These are phyloP conservation scores for Colletotrichum cuscutae DNA, from an alignment of 2,329 filamentous ascomycete genomes.

Conservation along the genomic window DNA sequence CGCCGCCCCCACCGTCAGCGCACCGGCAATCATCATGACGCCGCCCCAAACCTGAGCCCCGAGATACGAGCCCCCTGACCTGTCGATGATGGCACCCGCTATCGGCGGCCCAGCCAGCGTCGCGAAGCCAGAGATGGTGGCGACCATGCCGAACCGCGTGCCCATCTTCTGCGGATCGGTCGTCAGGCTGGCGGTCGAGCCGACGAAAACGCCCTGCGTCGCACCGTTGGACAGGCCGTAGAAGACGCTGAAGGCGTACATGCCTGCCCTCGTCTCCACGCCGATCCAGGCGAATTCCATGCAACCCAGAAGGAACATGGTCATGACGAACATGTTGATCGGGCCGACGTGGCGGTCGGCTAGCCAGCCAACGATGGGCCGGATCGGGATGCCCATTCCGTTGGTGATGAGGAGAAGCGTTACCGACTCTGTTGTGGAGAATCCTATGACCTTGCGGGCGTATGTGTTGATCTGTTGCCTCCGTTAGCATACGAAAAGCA, in stretches of 20 bases:
- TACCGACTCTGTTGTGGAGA: slow-evolving; percentile 61
- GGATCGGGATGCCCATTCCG: slow-evolving; percentile 64
- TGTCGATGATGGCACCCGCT: slow-evolving; percentile 57
- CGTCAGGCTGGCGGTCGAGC: slow-evolving; percentile 53
- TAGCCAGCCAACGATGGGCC: slow-evolving; percentile 62
- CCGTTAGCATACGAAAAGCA: slow-evolving; percentile 50
- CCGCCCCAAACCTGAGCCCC: slow-evolving; percentile 61
- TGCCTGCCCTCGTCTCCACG: slow-evolving; percentile 51
- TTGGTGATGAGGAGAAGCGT: slow-evolving; percentile 67
- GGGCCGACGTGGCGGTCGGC: slow-evolving; percentile 64
- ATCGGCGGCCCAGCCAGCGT: slow-evolving; percentile 56
- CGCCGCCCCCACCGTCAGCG: slow-evolving; percentile 44
- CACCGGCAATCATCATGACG: slow-evolving; percentile 48
- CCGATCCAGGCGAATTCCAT: slow-evolving; percentile 67
- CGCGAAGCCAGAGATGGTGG: slow-evolving; percentile 52
- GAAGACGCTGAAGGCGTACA: slow-evolving; percentile 56
- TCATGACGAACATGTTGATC: slow-evolving; percentile 64
- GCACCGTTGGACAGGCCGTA: slow-evolving; percentile 57
- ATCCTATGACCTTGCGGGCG: slow-evolving; percentile 52
- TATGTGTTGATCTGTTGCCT: slow-evolving; percentile 56
- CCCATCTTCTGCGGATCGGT: slow-evolving; percentile 56
- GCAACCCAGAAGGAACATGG: slow-evolving; percentile 54
- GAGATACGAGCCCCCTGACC: slow-evolving; percentile 49
- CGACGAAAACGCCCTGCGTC: slow-evolving; percentile 53
- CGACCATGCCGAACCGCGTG: slow-evolving; percentile 57